Percentiles rank a stretch among this genome's conserved stretches.
Conservation (phyloP, 495 filamentous ascomycete species). For the Hypoxylon trugodes region DNA sequence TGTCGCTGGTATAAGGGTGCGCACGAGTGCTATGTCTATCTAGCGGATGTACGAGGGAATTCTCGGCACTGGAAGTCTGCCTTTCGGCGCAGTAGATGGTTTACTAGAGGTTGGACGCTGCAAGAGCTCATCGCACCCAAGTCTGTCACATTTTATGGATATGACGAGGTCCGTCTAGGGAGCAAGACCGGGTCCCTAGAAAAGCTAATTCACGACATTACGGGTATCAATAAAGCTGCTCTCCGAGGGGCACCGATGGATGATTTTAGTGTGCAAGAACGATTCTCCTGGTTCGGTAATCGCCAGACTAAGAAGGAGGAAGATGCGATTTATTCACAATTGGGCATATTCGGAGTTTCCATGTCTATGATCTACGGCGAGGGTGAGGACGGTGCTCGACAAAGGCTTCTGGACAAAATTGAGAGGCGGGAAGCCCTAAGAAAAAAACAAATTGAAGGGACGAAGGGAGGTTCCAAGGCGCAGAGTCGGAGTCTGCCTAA, state of each 20-base stretch:
- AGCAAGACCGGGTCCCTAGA: background rate
- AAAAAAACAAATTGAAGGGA: no score
- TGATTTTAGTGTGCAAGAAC: background rate
- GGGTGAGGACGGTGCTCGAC: background rate
- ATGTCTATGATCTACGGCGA: background rate
- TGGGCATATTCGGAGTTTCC: background rate
- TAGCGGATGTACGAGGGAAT: background rate
- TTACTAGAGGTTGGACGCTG: no score
- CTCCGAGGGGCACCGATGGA: background rate
- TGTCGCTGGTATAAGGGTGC: background rate
- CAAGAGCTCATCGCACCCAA: background rate
- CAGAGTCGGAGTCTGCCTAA: no score
- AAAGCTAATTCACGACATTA: background rate
- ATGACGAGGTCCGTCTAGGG: background rate
- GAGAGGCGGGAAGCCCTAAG: no score
- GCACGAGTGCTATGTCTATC: background rate
- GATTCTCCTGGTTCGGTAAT: background rate
- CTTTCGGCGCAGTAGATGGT: background rate
- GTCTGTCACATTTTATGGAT: background rate
- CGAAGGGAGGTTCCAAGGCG: no score
- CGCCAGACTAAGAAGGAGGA: background rate
- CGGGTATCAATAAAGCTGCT: background rate
- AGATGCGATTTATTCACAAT: background rate
- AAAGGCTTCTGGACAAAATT: no score
- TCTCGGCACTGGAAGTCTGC: background rate